These are phyloP conservation scores for Skeletonema costatum DNA, from an alignment of 108 stramenopile genomes.

Conservation along the genomic window DNA sequence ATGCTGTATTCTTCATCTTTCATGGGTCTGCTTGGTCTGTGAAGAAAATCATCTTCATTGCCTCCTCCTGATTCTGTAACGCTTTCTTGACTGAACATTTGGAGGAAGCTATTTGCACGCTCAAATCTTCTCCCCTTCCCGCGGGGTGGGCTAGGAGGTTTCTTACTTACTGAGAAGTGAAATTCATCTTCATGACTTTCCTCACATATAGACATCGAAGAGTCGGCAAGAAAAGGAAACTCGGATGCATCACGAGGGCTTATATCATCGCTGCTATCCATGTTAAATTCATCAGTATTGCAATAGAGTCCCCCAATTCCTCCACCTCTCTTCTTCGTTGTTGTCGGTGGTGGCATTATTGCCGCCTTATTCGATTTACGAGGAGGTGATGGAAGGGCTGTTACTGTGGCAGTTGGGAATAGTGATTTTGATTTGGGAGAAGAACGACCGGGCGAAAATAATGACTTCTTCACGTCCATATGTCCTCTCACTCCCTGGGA, in stretches of 20 bases:
- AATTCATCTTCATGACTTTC: background rate
- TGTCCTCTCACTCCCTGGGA: background rate
- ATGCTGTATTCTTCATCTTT: slow-evolving; percentile 5
- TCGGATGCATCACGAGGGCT: slow-evolving; percentile 36
- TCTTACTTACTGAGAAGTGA: slow-evolving; percentile 11
- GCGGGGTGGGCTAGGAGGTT: slow-evolving; percentile 4
- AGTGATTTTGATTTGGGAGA: background rate
- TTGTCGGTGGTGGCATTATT: background rate
- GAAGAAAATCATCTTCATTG: slow-evolving; percentile 11
- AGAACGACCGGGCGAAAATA: background rate
- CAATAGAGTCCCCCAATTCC: background rate
- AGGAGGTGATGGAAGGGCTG: background rate
- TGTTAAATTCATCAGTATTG: background rate
- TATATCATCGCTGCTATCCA: slow-evolving; percentile 21
- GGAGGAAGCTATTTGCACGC: slow-evolving; percentile 41
- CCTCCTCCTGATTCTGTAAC: background rate
- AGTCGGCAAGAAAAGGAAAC: slow-evolving; percentile 32
- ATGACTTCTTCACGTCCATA: background rate
- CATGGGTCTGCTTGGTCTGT: slow-evolving; percentile 8
- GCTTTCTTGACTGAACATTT: slow-evolving; percentile 35
- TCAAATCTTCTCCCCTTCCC: slow-evolving; percentile 15
- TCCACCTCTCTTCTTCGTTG: background rate
- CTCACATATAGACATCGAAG: slow-evolving; percentile 1
- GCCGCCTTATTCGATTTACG: background rate
- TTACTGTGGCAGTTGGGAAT: background rate